Evolutionary conservation across 768 basidiomycete genomes (phyloP), one percentile per base, ranked within the genome.

Genomic region (Coprinellus micaceus): DNA sequence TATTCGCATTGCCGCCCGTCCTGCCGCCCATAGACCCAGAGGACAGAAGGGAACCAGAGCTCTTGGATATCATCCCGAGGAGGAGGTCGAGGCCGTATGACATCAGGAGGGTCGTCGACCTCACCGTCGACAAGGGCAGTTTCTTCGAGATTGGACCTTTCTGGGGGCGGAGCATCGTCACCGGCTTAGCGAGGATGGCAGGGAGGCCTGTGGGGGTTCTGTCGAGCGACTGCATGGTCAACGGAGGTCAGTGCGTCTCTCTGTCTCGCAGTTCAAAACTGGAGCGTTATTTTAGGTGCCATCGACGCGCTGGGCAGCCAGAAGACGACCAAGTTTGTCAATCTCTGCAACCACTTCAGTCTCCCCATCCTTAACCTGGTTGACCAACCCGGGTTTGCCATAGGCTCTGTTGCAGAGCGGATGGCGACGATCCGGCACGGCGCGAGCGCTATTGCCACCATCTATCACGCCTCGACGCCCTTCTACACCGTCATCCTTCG

Each of bases 361-460:
- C 59, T 76, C 25, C 74, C 73, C 1, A 64, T 76, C 11, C 53
- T 76, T 19, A 76, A 76, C 58, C 66, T 76, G 1, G 74, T 76
- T 21, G 74, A 76, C 49, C 67, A 74, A 48, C 74, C 74, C 12
- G 74, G 74, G 6, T 74, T 76, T 46, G 73, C 73, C 6, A 66
- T 76, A 24, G 64, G 73, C 43, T 69, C 71, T 11, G 48, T 69
- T 21, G 74, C 73, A 24, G 74, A 76, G 56, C 67, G 68, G 29
- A 66, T 66, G 52, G 73, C 74, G 1, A 74, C 74, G 2, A 75
- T 76, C 44, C 67, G 71, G 37, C 74, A 76, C 39, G 74, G 74
- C 1, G 74, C 70, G 15, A 58, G 71, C 4, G 71, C 73, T 1
- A 66, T 73, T 64, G 67, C 71, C 28, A 69, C 73, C 1, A 58